Percentiles rank a stretch among this genome's conserved stretches.
phyloP scores from a whole-genome alignment of 441 rosid genomes.

The Kokia cookei region DNA sequence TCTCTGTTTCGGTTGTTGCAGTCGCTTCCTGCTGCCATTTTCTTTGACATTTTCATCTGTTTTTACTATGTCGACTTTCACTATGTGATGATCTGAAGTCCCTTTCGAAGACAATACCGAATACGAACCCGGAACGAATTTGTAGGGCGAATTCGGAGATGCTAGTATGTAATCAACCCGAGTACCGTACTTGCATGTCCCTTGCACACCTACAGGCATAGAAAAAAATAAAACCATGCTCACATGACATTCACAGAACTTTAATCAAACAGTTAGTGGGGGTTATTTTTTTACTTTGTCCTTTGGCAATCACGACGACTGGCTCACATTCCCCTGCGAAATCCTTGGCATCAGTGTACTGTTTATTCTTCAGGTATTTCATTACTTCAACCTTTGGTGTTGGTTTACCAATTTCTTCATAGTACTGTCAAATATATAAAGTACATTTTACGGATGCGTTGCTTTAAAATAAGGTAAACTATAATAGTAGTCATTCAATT shows the following conservation, averaged over 20 bases:
- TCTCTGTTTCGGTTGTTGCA: conserved; percentile 28
- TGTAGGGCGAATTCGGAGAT: conserved; percentile 69
- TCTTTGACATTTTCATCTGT: conserved; percentile 7
- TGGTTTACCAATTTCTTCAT: conserved; percentile 94
- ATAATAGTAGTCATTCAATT: too few species aligned
- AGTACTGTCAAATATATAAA: conserved; percentile 35
- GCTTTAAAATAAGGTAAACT: neutral
- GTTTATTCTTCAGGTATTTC: conserved; percentile 69
- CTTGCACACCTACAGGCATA: conserved; percentile 65
- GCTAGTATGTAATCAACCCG: conserved; percentile 81
- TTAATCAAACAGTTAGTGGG: neutral
- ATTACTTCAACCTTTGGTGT: conserved; percentile 82
- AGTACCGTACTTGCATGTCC: conserved; percentile 95
- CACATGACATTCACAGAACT: neutral
- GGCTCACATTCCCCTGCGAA: conserved; percentile 87
- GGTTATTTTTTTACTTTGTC: conserved; percentile 54
- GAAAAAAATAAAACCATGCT: too few species aligned
- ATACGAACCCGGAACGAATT: conserved; percentile 77
- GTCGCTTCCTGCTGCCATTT: conserved; percentile 16
- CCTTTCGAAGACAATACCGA: conserved; percentile 88
- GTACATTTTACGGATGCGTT: neutral
- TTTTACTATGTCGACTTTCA: conserved; percentile 62
- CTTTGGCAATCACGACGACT: conserved; percentile 86
- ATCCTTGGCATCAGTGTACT: conserved; percentile 77
- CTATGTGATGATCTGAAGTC: conserved; percentile 94